These are phyloP conservation scores for Globisporangium acanthophoron DNA, from an alignment of 352 stramenopile species.

Conservation along the genomic window DNA sequence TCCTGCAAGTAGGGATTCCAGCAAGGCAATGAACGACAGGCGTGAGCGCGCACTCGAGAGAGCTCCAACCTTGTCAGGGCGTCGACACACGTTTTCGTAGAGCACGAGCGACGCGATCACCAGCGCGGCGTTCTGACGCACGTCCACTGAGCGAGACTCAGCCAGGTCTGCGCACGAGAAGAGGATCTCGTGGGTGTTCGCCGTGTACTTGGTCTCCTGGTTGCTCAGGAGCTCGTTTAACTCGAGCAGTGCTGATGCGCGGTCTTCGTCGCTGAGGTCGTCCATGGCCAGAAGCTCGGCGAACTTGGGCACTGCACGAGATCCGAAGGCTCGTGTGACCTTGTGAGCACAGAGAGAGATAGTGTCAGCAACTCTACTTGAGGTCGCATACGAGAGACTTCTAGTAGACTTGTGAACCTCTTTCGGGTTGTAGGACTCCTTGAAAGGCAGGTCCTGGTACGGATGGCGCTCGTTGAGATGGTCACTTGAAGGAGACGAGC, in stretches of 20 bases:
- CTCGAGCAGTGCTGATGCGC: conserved; percentile 38
- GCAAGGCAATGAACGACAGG: not conserved
- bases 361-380: not conserved
- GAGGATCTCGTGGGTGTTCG: conserved; percentile 39
- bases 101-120: conserved; percentile 52
- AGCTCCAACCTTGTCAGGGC: too few species aligned
- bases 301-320: conserved; percentile 49
- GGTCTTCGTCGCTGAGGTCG: conserved; percentile 48
- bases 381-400: not conserved
- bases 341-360: conserved; percentile 5
- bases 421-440: conserved; percentile 46
- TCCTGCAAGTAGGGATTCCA: conserved; percentile 10
- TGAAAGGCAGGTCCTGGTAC: conserved; percentile 49
- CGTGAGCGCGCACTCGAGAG: not conserved
- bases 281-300: conserved; percentile 49
- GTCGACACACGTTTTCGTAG: conserved; percentile 34
- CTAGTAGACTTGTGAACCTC: conserved; percentile 19
- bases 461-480: conserved; percentile 55
- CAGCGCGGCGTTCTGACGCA: conserved; percentile 39
- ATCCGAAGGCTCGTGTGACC: conserved; percentile 54
- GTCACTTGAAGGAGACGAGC: conserved; percentile 23
- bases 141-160: conserved; percentile 27
- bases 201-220: conserved; percentile 49
- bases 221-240: conserved; percentile 52
- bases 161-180: conserved; percentile 50